Evolutionary conservation across 163 green algal genomes (phyloP).

Genomic region (Chlorella variabilis): DNA sequence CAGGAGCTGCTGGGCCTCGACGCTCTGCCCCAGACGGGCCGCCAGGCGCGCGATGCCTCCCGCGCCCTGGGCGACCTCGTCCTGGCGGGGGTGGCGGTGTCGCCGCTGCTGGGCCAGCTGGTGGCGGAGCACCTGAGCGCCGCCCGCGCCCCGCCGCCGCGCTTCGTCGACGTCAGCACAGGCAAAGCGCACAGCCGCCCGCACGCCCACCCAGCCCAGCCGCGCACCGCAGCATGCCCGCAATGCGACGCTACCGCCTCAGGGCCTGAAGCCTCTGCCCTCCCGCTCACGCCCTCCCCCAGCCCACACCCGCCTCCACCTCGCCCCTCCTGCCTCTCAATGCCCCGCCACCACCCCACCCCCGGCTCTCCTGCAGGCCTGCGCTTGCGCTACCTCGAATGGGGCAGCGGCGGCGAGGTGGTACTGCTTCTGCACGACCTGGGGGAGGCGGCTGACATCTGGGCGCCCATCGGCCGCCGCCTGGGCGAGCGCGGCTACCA

Average conservation of each 20-base stretch:
- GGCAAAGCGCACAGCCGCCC: slow-evolving; percentile 1
- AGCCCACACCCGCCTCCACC: no score
- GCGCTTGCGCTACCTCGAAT: slow-evolving; percentile 52
- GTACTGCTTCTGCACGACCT: slow-evolving; percentile 56
- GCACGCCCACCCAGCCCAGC: no score
- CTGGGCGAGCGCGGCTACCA: slow-evolving; percentile 38
- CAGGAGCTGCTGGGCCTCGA: slow-evolving; percentile 10
- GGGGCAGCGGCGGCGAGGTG: slow-evolving; percentile 28
- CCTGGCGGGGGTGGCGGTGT: neutral
- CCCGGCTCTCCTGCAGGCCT: slow-evolving; percentile 33
- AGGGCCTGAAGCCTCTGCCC: no score
- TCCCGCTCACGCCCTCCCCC: neutral
- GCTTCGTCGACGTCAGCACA: slow-evolving; percentile 41
- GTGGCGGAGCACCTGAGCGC: neutral
- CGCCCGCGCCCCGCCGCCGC: neutral
- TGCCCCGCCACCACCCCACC: neutral
- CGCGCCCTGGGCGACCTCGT: neutral
- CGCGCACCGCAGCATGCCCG: no score
- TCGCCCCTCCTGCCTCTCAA: neutral
- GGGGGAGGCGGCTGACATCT: slow-evolving; percentile 16
- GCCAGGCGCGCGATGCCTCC: neutral
- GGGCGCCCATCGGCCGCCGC: slow-evolving; percentile 26
- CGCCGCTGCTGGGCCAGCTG: slow-evolving; percentile 4
- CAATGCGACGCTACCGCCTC: no score
- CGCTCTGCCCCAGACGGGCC: slow-evolving; percentile 6